These are phyloP conservation scores for Ophiostoma sp. DNA, from an alignment of 2,329 filamentous ascomycete genomes.

Conservation along the genomic window DNA sequence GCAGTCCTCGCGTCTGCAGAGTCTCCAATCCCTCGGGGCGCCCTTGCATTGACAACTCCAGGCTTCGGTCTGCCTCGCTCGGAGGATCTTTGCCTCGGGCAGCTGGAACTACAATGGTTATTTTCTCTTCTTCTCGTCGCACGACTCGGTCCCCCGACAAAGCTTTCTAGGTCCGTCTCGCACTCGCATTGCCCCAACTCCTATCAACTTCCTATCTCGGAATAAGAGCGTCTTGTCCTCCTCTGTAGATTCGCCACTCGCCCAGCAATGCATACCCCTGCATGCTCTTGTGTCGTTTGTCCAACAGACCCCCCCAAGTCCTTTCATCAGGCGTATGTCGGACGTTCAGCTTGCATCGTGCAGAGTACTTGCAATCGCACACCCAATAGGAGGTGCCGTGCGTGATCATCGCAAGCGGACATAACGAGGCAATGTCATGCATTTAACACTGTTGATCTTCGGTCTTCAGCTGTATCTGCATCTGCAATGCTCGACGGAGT, in stretches of 20 bases:
- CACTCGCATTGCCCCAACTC: background rate
- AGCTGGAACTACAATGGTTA: background rate
- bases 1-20: background rate
- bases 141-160: too few relatives aligned
- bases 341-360: background rate
- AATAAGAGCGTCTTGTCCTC: background rate
- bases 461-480: too few relatives aligned
- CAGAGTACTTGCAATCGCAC: background rate
- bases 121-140: too few relatives aligned
- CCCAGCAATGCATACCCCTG: constrained; percentile 1
- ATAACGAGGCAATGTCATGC: too few relatives aligned
- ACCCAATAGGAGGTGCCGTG: too few relatives aligned
- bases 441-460: too few relatives aligned
- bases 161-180: background rate
- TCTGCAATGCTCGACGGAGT: too few relatives aligned
- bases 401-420: too few relatives aligned
- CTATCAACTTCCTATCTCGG: background rate
- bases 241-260: background rate
- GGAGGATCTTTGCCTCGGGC: background rate
- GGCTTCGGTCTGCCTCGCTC: too few relatives aligned
- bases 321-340: too few relatives aligned
- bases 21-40: background rate
- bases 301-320: too few relatives aligned
- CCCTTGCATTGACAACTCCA: too few relatives aligned
- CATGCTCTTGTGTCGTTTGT: background rate